Evolutionary conservation across 345 rosid genomes (phyloP).

Genomic region (Lumnitzera racemosa): DNA sequence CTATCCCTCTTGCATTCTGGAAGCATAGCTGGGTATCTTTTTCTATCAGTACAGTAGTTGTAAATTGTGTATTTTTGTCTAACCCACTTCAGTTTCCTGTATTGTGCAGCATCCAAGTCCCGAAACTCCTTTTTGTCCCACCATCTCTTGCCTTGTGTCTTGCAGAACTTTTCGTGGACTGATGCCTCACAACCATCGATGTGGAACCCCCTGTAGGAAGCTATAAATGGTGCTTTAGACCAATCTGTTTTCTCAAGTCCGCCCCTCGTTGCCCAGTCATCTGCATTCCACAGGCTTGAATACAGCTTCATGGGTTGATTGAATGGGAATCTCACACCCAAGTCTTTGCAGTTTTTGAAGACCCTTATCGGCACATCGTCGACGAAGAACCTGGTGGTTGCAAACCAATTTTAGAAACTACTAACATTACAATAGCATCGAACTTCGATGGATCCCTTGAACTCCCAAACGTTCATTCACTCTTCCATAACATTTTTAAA

Average conservation of each 20-base stretch:
- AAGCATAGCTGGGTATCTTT: constrained; percentile 18
- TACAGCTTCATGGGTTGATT: constrained; percentile 81
- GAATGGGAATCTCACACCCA: constrained; percentile 67
- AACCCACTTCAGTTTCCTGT: constrained; percentile 30
- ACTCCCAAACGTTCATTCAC: too few relatives aligned
- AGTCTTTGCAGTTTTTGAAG: constrained; percentile 74
- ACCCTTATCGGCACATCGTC: constrained; percentile 71
- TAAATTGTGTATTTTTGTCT: constrained; percentile 27
- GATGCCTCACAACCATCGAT: constrained; percentile 37
- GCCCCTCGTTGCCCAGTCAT: constrained; percentile 91
- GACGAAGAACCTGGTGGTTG: constrained; percentile 47
- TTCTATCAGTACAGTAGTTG: constrained; percentile 28
- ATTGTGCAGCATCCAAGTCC: constrained; percentile 25
- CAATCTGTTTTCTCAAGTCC: constrained; percentile 84
- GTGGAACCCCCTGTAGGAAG: constrained; percentile 33
- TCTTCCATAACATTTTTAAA: constrained; percentile 1
- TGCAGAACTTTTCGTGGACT: constrained; percentile 51
- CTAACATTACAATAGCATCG: too few relatives aligned
- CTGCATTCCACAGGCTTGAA: constrained; percentile 82
- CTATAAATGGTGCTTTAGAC: constrained; percentile 68
- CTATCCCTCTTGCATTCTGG: constrained; percentile 43
- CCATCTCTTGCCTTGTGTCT: constrained; percentile 45
- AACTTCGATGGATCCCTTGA: too few relatives aligned
- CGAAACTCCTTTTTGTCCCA: constrained; percentile 40
- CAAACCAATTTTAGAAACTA: background rate